A percentile compares a stretch with the other conserved stretches of the same genome.
These are phyloP conservation scores for Talaromyces amestolkiae DNA, from an alignment of 2,329 filamentous ascomycete species.

Conservation along the genomic window DNA sequence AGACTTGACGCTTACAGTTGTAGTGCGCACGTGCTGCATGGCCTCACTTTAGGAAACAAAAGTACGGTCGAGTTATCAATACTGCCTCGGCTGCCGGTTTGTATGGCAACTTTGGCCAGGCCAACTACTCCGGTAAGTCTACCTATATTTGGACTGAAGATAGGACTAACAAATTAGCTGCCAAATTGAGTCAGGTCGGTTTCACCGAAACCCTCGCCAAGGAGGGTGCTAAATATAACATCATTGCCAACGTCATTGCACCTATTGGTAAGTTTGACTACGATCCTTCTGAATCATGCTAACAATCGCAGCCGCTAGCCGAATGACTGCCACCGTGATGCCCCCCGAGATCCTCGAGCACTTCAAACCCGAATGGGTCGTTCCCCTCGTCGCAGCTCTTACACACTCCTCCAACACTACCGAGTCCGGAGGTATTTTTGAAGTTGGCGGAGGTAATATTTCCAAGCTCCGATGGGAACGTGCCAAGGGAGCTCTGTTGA, in stretches of 20 bases:
- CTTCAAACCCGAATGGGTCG: conserved; percentile 90
- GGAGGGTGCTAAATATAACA: conserved; percentile 98
- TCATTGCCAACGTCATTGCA: conserved; percentile 89
- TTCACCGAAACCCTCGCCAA: conserved; percentile 98
- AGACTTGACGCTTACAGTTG: background rate
- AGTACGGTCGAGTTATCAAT: conserved; percentile 95
- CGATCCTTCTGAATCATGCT: background rate
- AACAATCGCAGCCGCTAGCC: conserved; percentile 67
- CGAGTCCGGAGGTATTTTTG: conserved; percentile 88
- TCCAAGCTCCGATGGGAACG: conserved; percentile 96
- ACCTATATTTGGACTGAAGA: background rate
- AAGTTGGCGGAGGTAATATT: conserved; percentile 86
- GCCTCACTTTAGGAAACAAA: conserved; percentile 98
- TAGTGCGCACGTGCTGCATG: conserved; percentile 85
- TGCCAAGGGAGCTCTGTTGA: conserved; percentile 80
- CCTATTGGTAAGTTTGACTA: conserved; percentile 59
- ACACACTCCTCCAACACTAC: conserved; percentile 78
- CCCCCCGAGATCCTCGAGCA: conserved; percentile 84
- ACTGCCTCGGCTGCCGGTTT: conserved; percentile 93
- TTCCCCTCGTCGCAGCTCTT: conserved; percentile 84
- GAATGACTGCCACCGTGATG: conserved; percentile 95
- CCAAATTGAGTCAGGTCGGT: conserved; percentile 91
- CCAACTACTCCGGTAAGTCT: conserved; percentile 75
- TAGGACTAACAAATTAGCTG: conserved; percentile 54
- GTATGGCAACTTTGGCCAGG: conserved; percentile 92